Percentiles rank a stretch among this genome's conserved stretches.
phyloP scores from a whole-genome alignment of 306 rosid species.

The Cajanus cajan region DNA sequence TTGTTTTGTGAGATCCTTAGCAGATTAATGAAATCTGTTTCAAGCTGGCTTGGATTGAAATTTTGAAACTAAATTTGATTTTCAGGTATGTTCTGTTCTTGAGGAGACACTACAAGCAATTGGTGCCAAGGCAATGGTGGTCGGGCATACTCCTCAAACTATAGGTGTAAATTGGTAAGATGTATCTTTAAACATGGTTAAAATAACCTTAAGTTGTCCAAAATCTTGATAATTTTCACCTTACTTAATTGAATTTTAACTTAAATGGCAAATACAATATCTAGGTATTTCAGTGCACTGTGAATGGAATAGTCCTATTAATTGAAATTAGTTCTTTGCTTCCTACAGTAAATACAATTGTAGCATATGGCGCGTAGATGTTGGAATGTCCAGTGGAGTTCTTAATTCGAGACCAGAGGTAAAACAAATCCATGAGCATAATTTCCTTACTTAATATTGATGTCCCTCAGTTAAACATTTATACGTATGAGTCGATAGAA shows the following conservation, averaged over 20 bases:
- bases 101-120: slow-evolving; percentile 79
- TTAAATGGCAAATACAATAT: not conserved
- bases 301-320: not conserved
- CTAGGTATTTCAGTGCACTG: not conserved
- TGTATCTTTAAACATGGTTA: not conserved
- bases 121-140: slow-evolving; percentile 94
- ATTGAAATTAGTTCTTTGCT: slow-evolving; percentile 23
- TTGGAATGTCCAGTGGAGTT: slow-evolving; percentile 98
- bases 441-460: slow-evolving; percentile 2
- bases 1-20: not conserved
- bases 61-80: slow-evolving; percentile 21
- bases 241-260: not conserved
- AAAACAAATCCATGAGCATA: slow-evolving; percentile 14
- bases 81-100: slow-evolving; percentile 69
- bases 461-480: not conserved
- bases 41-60: slow-evolving; percentile 15
- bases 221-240: not conserved
- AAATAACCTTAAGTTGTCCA: not conserved
- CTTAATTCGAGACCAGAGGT: slow-evolving; percentile 96
- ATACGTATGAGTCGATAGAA: not conserved
- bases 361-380: slow-evolving; percentile 96
- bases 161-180: slow-evolving; percentile 79
- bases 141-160: slow-evolving; percentile 97
- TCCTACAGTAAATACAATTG: slow-evolving; percentile 77
- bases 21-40: slow-evolving; percentile 5